These are phyloP conservation scores for Starmerella geochares DNA, from an alignment of 805 yeast genomes.

Conservation along the genomic window DNA sequence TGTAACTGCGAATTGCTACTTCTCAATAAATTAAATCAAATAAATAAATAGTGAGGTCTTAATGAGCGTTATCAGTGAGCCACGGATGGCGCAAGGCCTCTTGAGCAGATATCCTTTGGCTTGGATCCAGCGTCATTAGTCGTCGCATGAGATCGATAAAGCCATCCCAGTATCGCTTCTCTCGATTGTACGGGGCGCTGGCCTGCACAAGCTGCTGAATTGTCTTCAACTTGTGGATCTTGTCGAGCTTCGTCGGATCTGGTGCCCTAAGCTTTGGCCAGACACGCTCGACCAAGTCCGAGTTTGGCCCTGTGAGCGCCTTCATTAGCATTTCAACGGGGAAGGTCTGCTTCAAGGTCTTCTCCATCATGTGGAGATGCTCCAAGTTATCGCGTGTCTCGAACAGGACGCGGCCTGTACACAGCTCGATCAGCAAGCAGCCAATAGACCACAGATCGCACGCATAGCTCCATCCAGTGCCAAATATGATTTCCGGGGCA, in stretches of 20 bases:
- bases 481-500: conserved; percentile 92
- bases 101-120: conserved; percentile 59
- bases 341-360: conserved; percentile 47
- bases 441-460: conserved; percentile 98
- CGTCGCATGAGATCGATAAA: conserved; percentile 60
- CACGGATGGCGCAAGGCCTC: conserved; percentile 76
- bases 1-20: too few species aligned
- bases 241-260: conserved; percentile 13
- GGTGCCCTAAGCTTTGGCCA: conserved; percentile 15
- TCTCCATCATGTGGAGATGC: conserved; percentile 92
- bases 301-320: conserved; percentile 22
- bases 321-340: conserved; percentile 24
- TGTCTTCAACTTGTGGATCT: conserved; percentile 18
- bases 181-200: conserved; percentile 22
- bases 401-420: conserved; percentile 88
- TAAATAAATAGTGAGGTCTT: conserved; percentile 9
- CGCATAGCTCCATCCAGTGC: conserved; percentile 93
- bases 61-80: conserved; percentile 37
- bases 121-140: conserved; percentile 63
- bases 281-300: conserved; percentile 19
- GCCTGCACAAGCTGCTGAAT: conserved; percentile 19
- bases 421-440: conserved; percentile 79
- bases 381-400: conserved; percentile 91
- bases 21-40: conserved; percentile 1
- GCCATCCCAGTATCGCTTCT: conserved; percentile 72